These are phyloP conservation scores for Pyrenophora tritici-repentis DNA, from an alignment of 2,329 filamentous ascomycete species.

Conservation along the genomic window DNA sequence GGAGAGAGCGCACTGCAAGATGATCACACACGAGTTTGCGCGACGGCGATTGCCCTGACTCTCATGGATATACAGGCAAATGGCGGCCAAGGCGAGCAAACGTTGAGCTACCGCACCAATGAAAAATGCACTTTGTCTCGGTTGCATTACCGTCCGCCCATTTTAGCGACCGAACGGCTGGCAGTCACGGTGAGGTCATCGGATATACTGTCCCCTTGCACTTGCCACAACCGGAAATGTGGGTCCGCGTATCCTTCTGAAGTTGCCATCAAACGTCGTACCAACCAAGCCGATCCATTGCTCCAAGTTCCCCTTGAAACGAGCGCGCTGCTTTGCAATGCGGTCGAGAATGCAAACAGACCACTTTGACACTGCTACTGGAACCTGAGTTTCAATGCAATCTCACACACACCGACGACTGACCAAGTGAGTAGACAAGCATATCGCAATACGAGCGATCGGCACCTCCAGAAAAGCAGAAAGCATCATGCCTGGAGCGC, in stretches of 20 bases:
- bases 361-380: not conserved
- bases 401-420: not conserved
- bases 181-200: slow-evolving; percentile 14
- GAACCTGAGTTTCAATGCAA: not conserved
- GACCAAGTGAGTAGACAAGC: not conserved
- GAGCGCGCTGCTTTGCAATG: not conserved
- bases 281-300: not conserved
- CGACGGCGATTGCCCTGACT: slow-evolving; percentile 11
- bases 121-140: no score
- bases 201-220: slow-evolving; percentile 4
- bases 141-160: not conserved
- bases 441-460: slow-evolving; percentile 8
- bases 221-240: no score
- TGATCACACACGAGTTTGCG: slow-evolving; percentile 9
- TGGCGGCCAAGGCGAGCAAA: slow-evolving; percentile 4
- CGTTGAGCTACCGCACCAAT: slow-evolving; percentile 9
- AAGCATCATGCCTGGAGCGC: not conserved
- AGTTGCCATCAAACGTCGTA: slow-evolving; percentile 3
- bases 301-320: not conserved
- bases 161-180: slow-evolving; percentile 1
- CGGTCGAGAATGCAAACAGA: not conserved
- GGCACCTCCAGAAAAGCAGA: not conserved
- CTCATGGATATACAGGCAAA: slow-evolving; percentile 3
- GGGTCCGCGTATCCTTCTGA: not conserved
- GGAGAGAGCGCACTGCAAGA: slow-evolving; percentile 9